A percentile compares a stretch with the other conserved stretches of the same genome.
These are phyloP conservation scores for Hypoxylon trugodes DNA, from an alignment of 495 filamentous ascomycete species.

Conservation along the genomic window DNA sequence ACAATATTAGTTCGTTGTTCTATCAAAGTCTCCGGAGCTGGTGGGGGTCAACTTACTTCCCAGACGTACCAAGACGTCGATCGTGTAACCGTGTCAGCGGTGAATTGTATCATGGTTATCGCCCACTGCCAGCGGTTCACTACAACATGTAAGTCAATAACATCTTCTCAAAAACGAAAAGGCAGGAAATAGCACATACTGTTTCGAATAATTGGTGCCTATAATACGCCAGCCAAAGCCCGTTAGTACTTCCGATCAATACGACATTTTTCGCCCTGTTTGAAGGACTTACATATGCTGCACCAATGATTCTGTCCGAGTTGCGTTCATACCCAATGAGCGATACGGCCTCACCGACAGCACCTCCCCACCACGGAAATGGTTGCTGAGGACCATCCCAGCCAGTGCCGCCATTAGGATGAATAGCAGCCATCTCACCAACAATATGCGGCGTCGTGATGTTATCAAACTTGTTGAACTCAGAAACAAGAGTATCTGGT, in stretches of 20 bases:
- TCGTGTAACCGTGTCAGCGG: conserved; percentile 60
- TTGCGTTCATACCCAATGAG: conserved; percentile 75
- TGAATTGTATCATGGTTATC: conserved; percentile 59
- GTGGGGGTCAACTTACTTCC: conserved; percentile 50
- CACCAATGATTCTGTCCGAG: conserved; percentile 59
- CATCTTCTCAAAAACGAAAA: not conserved
- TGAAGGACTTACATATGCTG: conserved; percentile 40
- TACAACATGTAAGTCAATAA: not conserved
- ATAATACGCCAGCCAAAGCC: not conserved
- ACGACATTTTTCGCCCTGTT: not conserved
- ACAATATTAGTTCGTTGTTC: conserved; percentile 40
- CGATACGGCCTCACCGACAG: conserved; percentile 71
- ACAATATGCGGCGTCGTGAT: conserved; percentile 48
- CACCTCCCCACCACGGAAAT: conserved; percentile 63
- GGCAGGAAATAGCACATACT: conserved; percentile 11
- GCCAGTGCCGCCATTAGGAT: conserved; percentile 56
- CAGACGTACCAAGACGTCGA: conserved; percentile 54
- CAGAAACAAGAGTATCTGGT: conserved; percentile 44
- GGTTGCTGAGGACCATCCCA: conserved; percentile 52
- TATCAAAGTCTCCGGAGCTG: not conserved
- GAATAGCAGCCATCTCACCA: conserved; percentile 67
- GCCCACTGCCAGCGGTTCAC: conserved; percentile 56
- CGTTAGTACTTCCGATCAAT: not conserved
- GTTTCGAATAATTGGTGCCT: conserved; percentile 52
- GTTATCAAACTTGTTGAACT: conserved; percentile 62